Percentiles rank a stretch among this genome's conserved stretches.
These are phyloP conservation scores for Xylariaceae sp. DNA, from an alignment of 2,329 filamentous ascomycete genomes.

Conservation along the genomic window DNA sequence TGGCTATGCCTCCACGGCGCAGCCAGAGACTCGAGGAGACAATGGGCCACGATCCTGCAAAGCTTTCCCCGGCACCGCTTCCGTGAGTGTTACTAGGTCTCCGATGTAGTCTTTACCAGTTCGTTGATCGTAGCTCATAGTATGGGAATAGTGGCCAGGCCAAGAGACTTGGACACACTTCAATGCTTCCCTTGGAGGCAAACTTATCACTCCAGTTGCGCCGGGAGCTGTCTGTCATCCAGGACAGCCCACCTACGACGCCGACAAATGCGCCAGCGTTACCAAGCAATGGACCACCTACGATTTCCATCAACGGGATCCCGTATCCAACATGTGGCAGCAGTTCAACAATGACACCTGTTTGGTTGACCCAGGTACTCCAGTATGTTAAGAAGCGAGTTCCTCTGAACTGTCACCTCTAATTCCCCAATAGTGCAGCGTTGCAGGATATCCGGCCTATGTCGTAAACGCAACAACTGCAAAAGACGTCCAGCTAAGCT, in stretches of 20 bases:
- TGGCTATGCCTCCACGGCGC: slow-evolving; percentile 4
- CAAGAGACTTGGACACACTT: slow-evolving; percentile 43
- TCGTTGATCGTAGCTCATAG: slow-evolving; percentile 1
- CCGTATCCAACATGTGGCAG: slow-evolving; percentile 37
- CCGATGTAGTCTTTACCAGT: neutral
- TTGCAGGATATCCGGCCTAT: slow-evolving; percentile 39
- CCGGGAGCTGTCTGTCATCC: slow-evolving; percentile 46
- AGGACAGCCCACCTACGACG: slow-evolving; percentile 31
- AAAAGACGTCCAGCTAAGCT: slow-evolving; percentile 33
- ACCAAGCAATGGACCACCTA: slow-evolving; percentile 32
- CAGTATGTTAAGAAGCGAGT: slow-evolving; percentile 9
- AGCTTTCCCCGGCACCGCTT: slow-evolving; percentile 41
- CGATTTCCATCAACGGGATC: slow-evolving; percentile 37
- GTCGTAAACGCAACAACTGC: slow-evolving; percentile 39
- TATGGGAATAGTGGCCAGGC: slow-evolving; percentile 44
- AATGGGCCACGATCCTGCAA: slow-evolving; percentile 39
- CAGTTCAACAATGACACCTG: slow-evolving; percentile 52
- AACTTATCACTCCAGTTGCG: slow-evolving; percentile 42
- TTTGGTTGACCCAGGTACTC: slow-evolving; percentile 38
- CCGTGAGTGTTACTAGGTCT: slow-evolving; percentile 8
- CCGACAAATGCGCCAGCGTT: slow-evolving; percentile 32
- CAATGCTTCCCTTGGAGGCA: slow-evolving; percentile 43
- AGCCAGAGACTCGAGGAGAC: slow-evolving; percentile 1
- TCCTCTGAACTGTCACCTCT: neutral
- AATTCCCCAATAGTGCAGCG: slow-evolving; percentile 29